Evolutionary conservation across 2,329 filamentous ascomycete species (phyloP).

Genomic region (Escovopsis sp.): DNA sequence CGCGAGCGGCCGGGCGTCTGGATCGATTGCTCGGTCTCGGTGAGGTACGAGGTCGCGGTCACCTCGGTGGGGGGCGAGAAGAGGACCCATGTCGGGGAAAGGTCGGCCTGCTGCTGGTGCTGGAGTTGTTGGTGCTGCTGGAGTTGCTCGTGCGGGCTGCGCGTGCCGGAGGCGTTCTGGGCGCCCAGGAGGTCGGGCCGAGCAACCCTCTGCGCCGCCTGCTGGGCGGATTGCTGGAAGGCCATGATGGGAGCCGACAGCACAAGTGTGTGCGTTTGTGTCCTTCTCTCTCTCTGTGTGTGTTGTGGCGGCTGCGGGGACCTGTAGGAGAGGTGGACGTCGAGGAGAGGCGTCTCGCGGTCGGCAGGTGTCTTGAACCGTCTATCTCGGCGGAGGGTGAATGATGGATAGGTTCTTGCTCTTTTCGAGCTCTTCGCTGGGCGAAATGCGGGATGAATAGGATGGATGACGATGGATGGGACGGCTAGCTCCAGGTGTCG

Average conservation of each 20-base stretch:
- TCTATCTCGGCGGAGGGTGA: too few species aligned
- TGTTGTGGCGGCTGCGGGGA: too few species aligned
- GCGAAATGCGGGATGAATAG: too few species aligned
- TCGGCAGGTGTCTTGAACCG: too few species aligned
- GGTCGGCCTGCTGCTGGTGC: slow-evolving; percentile 36
- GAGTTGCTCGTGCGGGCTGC: slow-evolving; percentile 11
- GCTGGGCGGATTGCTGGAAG: slow-evolving; percentile 44
- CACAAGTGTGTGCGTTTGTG: neutral
- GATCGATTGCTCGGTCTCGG: slow-evolving; percentile 51
- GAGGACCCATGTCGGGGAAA: slow-evolving; percentile 89
- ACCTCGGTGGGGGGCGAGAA: slow-evolving; percentile 62
- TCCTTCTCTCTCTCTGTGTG: too few species aligned
- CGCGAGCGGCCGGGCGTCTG: slow-evolving; percentile 53
- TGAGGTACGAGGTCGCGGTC: slow-evolving; percentile 50
- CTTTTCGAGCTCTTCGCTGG: too few species aligned
- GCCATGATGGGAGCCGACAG: slow-evolving; percentile 27
- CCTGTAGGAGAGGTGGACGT: neutral
- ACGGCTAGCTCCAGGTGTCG: too few species aligned
- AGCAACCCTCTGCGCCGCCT: slow-evolving; percentile 32
- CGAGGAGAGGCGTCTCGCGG: too few species aligned
- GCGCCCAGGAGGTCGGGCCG: slow-evolving; percentile 24
- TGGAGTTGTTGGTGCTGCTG: too few species aligned
- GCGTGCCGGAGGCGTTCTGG: slow-evolving; percentile 15
- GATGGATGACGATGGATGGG: neutral
- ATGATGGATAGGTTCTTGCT: neutral